These are phyloP conservation scores for Limnanthes douglasii DNA, from an alignment of 345 rosid genomes.

Conservation along the genomic window DNA sequence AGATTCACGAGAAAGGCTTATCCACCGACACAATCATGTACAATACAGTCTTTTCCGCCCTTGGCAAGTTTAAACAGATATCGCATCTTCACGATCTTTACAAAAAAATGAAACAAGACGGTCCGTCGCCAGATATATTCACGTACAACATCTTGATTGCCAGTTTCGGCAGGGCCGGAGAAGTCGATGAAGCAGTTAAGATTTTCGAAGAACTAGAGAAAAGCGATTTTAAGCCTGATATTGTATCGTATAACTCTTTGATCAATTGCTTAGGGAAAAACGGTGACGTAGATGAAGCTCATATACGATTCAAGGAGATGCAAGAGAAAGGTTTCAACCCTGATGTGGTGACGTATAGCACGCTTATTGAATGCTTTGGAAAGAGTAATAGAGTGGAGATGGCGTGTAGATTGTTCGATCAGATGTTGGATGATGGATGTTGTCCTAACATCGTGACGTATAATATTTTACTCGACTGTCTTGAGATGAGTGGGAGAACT, in stretches of 20 bases:
- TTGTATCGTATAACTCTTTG: slow-evolving; percentile 71
- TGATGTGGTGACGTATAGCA: slow-evolving; percentile 87
- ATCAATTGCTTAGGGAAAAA: slow-evolving; percentile 89
- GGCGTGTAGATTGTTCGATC: slow-evolving; percentile 68
- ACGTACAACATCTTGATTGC: slow-evolving; percentile 81
- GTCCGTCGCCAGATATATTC: slow-evolving; percentile 59
- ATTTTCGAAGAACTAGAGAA: slow-evolving; percentile 79
- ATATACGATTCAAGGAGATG: slow-evolving; percentile 85
- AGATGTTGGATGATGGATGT: slow-evolving; percentile 75
- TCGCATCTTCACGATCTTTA: slow-evolving; percentile 61
- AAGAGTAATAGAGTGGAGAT: slow-evolving; percentile 79
- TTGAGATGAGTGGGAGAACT: slow-evolving; percentile 69
- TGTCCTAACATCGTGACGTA: slow-evolving; percentile 80
- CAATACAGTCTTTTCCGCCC: slow-evolving; percentile 50
- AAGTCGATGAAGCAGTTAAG: slow-evolving; percentile 47
- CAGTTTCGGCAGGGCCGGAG: slow-evolving; percentile 64
- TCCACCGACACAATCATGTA: slow-evolving; percentile 55
- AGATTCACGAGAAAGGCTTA: slow-evolving; percentile 63
- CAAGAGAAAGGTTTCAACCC: slow-evolving; percentile 73
- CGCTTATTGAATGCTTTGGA: slow-evolving; percentile 86
- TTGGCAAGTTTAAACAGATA: slow-evolving; percentile 59
- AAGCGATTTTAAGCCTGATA: slow-evolving; percentile 54
- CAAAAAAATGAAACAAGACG: slow-evolving; percentile 56
- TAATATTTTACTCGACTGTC: slow-evolving; percentile 78
- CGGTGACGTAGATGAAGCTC: slow-evolving; percentile 92